phyloP scores from a whole-genome alignment of 2,329 filamentous ascomycete genomes.

The Sarocladium strictum region DNA sequence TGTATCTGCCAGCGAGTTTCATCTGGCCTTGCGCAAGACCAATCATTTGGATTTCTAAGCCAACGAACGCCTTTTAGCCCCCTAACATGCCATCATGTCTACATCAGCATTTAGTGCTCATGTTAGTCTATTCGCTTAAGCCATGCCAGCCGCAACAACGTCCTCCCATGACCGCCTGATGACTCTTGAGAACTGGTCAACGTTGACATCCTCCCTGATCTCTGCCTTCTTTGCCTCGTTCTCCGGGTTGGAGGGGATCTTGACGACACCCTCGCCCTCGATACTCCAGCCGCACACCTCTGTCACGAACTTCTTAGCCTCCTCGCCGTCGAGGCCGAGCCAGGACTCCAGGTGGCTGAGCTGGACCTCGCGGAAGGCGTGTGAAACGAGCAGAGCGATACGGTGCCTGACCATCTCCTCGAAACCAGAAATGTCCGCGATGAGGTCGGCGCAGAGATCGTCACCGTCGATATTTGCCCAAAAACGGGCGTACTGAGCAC shows the following conservation, averaged over 20 bases:
- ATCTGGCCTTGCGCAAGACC: slow-evolving; percentile 9
- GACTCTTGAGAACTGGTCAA: slow-evolving; percentile 77
- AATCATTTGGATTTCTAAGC: slow-evolving; percentile 14
- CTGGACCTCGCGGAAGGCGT: slow-evolving; percentile 69
- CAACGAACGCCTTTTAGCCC: slow-evolving; percentile 18
- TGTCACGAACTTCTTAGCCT: slow-evolving; percentile 70
- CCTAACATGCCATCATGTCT: slow-evolving; percentile 25
- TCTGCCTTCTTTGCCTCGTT: slow-evolving; percentile 96
- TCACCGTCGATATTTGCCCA: slow-evolving; percentile 90
- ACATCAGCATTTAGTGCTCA: slow-evolving; percentile 15
- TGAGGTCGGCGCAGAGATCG: slow-evolving; percentile 91
- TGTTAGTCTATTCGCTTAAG: slow-evolving; percentile 11
- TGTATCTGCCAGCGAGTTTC: not conserved
- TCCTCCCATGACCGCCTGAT: slow-evolving; percentile 84
- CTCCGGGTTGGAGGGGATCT: slow-evolving; percentile 87
- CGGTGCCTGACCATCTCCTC: slow-evolving; percentile 88
- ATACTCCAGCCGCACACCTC: slow-evolving; percentile 86
- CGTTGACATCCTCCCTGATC: slow-evolving; percentile 90
- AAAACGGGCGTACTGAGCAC: slow-evolving; percentile 85
- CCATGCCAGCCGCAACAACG: slow-evolving; percentile 22
- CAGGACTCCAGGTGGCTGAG: slow-evolving; percentile 65
- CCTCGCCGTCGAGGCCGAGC: slow-evolving; percentile 65
- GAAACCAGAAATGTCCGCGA: slow-evolving; percentile 90
- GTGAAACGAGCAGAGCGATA: slow-evolving; percentile 81
- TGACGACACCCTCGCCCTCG: slow-evolving; percentile 58